Conservation (phyloP, 2,329 filamentous ascomycete species). For the Lachnellula arida region DNA sequence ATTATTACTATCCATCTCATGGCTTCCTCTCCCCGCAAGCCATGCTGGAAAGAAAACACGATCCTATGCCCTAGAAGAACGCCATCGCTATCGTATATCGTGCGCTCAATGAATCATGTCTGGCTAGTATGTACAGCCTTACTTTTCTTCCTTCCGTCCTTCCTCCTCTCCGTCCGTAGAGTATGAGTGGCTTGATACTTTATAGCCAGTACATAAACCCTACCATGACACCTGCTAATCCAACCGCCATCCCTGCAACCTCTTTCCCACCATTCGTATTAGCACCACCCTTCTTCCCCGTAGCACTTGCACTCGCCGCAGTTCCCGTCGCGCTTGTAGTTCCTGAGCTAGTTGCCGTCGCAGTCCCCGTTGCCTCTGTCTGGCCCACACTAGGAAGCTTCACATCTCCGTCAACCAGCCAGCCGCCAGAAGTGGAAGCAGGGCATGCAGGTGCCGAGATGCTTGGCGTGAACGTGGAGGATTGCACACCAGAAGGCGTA, state of each 20-base stretch:
- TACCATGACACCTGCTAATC: slow-evolving; percentile 46
- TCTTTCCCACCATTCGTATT: slow-evolving; percentile 40
- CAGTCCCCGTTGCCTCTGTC: slow-evolving; percentile 12
- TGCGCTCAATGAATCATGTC: slow-evolving; percentile 18
- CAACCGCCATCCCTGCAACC: slow-evolving; percentile 46
- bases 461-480: slow-evolving; percentile 59
- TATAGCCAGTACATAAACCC: slow-evolving; percentile 48
- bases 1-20: not conserved
- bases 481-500: slow-evolving; percentile 62
- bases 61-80: slow-evolving; percentile 5
- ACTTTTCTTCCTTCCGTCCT: not conserved
- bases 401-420: slow-evolving; percentile 68
- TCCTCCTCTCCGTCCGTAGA: not conserved
- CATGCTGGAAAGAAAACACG: not conserved
- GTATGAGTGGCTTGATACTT: not conserved
- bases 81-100: slow-evolving; percentile 22
- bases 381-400: slow-evolving; percentile 62
- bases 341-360: slow-evolving; percentile 15
- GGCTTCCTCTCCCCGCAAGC: not conserved
- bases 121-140: slow-evolving; percentile 5
- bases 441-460: slow-evolving; percentile 67
- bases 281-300: slow-evolving; percentile 34
- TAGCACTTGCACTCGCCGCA: slow-evolving; percentile 33
- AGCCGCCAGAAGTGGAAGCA: slow-evolving; percentile 60
- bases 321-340: slow-evolving; percentile 31